Evolutionary conservation across 2,329 filamentous ascomycete genomes (phyloP), one percentile per base, ranked within the genome.

Genomic region (Fusarium tricinctum): DNA sequence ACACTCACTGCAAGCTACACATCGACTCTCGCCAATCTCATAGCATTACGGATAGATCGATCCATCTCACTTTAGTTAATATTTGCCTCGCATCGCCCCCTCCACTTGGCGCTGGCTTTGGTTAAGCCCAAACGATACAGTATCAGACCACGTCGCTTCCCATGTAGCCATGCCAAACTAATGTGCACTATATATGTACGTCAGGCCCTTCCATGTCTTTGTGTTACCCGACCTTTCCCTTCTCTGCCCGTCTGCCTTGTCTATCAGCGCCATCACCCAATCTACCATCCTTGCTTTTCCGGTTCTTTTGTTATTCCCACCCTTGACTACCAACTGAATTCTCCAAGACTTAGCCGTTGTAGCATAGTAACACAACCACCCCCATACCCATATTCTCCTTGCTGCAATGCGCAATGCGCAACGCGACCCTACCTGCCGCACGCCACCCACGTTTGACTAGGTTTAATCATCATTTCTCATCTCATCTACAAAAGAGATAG

Each of bases 161-260:
- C 42, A 60, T n/a, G n/a, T n/a, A n/a, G n/a, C n/a, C n/a, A n/a
- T 65, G 49, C 23, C 50, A 62, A 54, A 45, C 59, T 63, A 63
- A 63, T 26, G 39, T 63, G 43, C 58, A 63, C 60, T 63, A 64
- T 35, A 50, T 33, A 64, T 63, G 60, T 63, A 57, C 50, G 32
- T 63, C 60, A 63, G 58, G 60, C 65, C 40, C 42, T 64, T 59
- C 60, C 38, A 57, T 69, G 66, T 66, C 66, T 57, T 65, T 69
- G 66, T 69, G 66, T 69, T 66, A 69, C 66, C 61, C 52, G 66
- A 69, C 66, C 66, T 69, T 69, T 69, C 66, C 66, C 54, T 48
- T 66, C 66, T 60, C 44, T 69, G 15, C 50, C 44, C 39, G 17
- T 62, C 46, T 54, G 61, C 66, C 66, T 63, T 54, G 66, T 48